A percentile compares a stretch with the other conserved stretches of the same genome.
phyloP scores from a whole-genome alignment of 2,329 filamentous ascomycete species.

The Rutstroemia sp. region DNA sequence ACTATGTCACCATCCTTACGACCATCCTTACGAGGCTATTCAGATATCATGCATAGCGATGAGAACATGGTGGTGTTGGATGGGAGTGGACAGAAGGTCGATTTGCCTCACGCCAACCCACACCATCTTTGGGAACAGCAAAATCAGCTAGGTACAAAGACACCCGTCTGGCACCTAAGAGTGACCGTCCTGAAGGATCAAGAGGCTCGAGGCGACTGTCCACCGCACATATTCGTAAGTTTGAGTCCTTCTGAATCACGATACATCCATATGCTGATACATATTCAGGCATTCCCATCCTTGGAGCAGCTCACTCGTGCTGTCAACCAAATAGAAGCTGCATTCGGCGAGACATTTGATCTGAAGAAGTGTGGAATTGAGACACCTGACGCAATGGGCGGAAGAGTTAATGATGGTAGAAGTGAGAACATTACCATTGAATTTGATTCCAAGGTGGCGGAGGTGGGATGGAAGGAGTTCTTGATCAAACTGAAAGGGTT shows the following conservation, averaged over 20 bases:
- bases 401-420: constrained; percentile 21
- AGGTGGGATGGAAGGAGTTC: constrained; percentile 17
- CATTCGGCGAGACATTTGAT: constrained; percentile 18
- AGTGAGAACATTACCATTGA: constrained; percentile 23
- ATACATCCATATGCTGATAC: neutral
- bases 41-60: constrained; percentile 3
- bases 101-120: constrained; percentile 10
- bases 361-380: constrained; percentile 21
- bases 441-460: constrained; percentile 16
- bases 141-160: neutral
- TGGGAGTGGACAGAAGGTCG: constrained; percentile 19
- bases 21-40: constrained; percentile 2
- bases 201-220: constrained; percentile 18
- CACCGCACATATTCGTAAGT: constrained; percentile 20
- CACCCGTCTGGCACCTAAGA: constrained; percentile 20
- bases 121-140: constrained; percentile 20
- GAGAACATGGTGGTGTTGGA: neutral
- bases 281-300: constrained; percentile 19
- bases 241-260: neutral
- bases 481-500: constrained; percentile 13
- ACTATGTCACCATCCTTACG: neutral
- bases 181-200: constrained; percentile 21
- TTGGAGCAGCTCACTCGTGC: constrained; percentile 20
- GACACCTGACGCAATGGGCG: constrained; percentile 21
- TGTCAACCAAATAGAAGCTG: constrained; percentile 19